Evolutionary conservation across 2,329 filamentous ascomycete species (phyloP), one percentile per base, ranked within the genome.

Genomic region (Whalleya microplaca): DNA sequence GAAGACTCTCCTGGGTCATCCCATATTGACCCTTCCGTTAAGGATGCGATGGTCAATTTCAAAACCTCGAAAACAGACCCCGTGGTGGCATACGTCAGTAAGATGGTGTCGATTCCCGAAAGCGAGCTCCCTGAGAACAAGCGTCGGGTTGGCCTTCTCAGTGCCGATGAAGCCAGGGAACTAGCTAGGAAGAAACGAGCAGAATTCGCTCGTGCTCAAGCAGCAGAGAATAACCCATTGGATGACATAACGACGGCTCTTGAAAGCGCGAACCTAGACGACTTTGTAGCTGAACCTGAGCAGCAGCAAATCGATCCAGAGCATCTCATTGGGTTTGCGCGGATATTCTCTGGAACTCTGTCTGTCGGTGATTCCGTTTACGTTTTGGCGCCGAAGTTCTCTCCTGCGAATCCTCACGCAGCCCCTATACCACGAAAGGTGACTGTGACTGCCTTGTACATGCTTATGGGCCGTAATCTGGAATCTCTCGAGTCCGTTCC

Each of bases 71-170:
- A 84, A 41, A 81, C 86, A 0, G 89, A 90, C 55, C 93, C 94
- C 0, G 86, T 96, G 0, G 91, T 99, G 1, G 94, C 91, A 8
- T 99, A 96, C 64, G 91, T 99, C 58, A 98, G 94, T 76, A 99
- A 99, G 73, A 97, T 99, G 92, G 91, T 98, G 1, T 95, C 95
- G 0, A 83, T 99, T 12, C 94, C 92, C 0, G 91, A 96, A 69
- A 97, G 91, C 73, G 94, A 99, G 66, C 79, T 99, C 4, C 90
- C 91, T 0, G 85, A 94, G 50, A 96, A 96, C 72, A 96, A 89
- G 73, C 83, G 91, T 45, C 82, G 86, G 16, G 73, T 76, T 16
- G 88, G 88, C 0, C 86, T 87, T 43, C 82, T 98, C 68, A 96
- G 85, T 41, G 89, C 92, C 1, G 95, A 96, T 61, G 95, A 98